Evolutionary conservation across 306 rosid species (phyloP).

Genomic region (Comarum palustre): DNA sequence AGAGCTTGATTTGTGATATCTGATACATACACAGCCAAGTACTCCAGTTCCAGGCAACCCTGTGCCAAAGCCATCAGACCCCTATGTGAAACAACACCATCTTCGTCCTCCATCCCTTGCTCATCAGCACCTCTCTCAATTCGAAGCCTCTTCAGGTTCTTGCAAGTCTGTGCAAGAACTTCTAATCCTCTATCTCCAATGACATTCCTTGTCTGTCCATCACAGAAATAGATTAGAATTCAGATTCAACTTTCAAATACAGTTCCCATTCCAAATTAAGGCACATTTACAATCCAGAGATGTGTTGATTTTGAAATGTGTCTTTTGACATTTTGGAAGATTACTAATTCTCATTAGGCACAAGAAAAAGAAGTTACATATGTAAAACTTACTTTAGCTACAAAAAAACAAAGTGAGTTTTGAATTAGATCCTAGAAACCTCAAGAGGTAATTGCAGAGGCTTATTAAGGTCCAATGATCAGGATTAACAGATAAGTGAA

Average conservation of each 20-base stretch:
- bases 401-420: background rate
- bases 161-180: slow-evolving; percentile 72
- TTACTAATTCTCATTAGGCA: background rate
- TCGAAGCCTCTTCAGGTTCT: slow-evolving; percentile 74
- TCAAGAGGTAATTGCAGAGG: background rate
- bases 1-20: slow-evolving; percentile 76
- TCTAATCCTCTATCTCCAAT: slow-evolving; percentile 96
- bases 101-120: slow-evolving; percentile 85
- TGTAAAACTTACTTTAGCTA: background rate
- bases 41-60: slow-evolving; percentile 85
- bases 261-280: slow-evolving; percentile 11
- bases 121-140: slow-evolving; percentile 94
- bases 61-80: slow-evolving; percentile 84
- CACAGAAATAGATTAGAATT: slow-evolving; percentile 18
- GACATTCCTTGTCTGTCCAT: slow-evolving; percentile 82
- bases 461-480: background rate
- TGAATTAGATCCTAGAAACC: background rate
- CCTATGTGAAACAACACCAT: slow-evolving; percentile 85
- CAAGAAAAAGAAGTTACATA: background rate
- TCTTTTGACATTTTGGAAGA: background rate
- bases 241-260: slow-evolving; percentile 16
- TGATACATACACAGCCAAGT: slow-evolving; percentile 82
- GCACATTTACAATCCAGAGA: slow-evolving; percentile 5
- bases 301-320: background rate
- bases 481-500: background rate